Conservation (phyloP, 441 rosid genomes). For the Adansonia grandidieri region DNA sequence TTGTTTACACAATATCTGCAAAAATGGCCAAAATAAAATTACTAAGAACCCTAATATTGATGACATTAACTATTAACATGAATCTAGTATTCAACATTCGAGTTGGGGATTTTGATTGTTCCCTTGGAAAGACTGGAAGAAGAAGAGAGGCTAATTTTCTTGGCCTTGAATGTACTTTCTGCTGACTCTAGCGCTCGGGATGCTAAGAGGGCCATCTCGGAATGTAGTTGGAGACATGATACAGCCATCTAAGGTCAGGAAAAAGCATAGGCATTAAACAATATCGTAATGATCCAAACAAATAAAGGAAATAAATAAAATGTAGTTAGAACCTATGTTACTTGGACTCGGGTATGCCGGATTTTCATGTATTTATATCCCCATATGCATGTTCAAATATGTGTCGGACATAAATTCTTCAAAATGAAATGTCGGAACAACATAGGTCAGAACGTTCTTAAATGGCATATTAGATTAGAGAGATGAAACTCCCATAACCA, state of each 20-base stretch:
- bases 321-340: not conserved
- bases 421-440: too few relatives aligned
- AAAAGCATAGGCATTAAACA: not conserved
- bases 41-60: not conserved
- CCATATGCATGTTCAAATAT: too few relatives aligned
- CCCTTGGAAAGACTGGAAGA: constrained; percentile 42
- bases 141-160: constrained; percentile 42
- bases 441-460: not conserved
- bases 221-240: constrained; percentile 86
- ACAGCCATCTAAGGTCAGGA: constrained; percentile 69
- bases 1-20: not conserved
- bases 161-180: constrained; percentile 43
- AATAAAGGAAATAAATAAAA: constrained; percentile 8
- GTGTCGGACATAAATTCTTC: too few relatives aligned
- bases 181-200: constrained; percentile 77
- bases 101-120: constrained; percentile 57
- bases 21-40: constrained; percentile 1
- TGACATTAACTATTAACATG: not conserved
- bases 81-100: constrained; percentile 41
- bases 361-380: too few relatives aligned
- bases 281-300: not conserved
- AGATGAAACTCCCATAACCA: not conserved
- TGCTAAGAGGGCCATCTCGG: constrained; percentile 95
- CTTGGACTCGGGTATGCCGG: too few relatives aligned
- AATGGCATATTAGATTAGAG: not conserved